These are phyloP conservation scores for Talaromyces pinophilus DNA, from an alignment of 2,329 filamentous ascomycete genomes.

Conservation along the genomic window DNA sequence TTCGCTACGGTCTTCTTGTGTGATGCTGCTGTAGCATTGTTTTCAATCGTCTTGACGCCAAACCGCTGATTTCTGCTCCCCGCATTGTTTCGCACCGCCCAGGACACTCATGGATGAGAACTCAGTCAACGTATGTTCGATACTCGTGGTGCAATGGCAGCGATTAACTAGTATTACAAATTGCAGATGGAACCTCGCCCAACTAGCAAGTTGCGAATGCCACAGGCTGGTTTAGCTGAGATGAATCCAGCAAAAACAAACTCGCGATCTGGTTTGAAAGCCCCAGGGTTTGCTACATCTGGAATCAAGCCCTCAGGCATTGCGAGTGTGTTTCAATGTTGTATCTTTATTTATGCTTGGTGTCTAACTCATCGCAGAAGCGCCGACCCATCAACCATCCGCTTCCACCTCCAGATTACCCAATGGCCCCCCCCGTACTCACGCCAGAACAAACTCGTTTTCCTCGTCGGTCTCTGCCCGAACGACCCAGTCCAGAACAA, in stretches of 20 bases:
- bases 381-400: constrained; percentile 27
- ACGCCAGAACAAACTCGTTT: constrained; percentile 42
- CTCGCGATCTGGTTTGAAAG: constrained; percentile 49
- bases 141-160: not conserved
- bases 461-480: constrained; percentile 42
- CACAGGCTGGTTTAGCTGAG: constrained; percentile 48
- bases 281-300: constrained; percentile 51
- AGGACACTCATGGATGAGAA: constrained; percentile 24
- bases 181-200: constrained; percentile 32
- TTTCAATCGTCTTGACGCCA: not conserved
- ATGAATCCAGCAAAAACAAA: constrained; percentile 57
- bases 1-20: not conserved
- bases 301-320: constrained; percentile 37
- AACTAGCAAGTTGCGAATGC: constrained; percentile 35
- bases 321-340: constrained; percentile 10
- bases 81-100: not conserved
- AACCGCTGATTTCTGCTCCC: not conserved
- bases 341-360: not conserved
- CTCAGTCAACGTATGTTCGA: constrained; percentile 17
- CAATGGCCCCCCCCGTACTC: constrained; percentile 45
- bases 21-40: constrained; percentile 4
- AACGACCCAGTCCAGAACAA: constrained; percentile 45
- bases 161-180: not conserved
- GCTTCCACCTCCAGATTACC: constrained; percentile 32
- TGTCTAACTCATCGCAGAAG: constrained; percentile 19